Evolutionary conservation across 2,329 filamentous ascomycete species (phyloP), one percentile per base, ranked within the genome.

Genomic region (Talaromyces sp.): DNA sequence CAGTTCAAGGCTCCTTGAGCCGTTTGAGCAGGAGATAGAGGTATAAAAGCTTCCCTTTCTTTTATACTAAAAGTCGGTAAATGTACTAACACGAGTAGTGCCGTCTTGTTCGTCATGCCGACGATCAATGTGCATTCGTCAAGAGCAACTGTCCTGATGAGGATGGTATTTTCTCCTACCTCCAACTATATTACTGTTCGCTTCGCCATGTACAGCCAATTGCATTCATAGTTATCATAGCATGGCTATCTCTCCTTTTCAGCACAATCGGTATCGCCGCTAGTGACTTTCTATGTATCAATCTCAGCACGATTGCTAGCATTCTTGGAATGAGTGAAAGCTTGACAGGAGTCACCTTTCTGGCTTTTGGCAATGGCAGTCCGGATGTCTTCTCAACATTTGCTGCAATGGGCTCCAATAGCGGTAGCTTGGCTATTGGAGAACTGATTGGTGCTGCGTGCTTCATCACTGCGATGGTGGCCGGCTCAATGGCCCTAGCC

Each of bases 331-430:
- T 99, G 82, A 97, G 93, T 77, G 93, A 99, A 81, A 98, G 92
- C 76, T 85, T 99, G 78, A 93, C 95, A 0, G 95, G 95, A 40
- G 96, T 99, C 31, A 99, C 95, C 0, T 96, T 99, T 73, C 81
- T 99, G 61, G 95, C 95, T 8, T 96, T 99, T 78, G 95, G 95
- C 69, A 99, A 99, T 81, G 95, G 95, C 61, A 98, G 94, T 68
- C 95, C 95, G 1, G 95, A 99, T 78, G 93, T 99, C 54, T 99
- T 99, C 78, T 97, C 93, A 70, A 99, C 95, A 1, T 98, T 99
- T 79, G 95, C 95, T 17, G 96, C 95, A 70, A 98, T 99, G 92
- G 89, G 89, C 73, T 97, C 93, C 27, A 92, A 98, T 74, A 97
- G 93, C 75, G 94, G 94, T n/a, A 96, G 93, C 80, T 86, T 99